Base-by-base conservation (phyloP, 495 filamentous ascomycete species). In the Aspergillus ellipticus region DNA sequence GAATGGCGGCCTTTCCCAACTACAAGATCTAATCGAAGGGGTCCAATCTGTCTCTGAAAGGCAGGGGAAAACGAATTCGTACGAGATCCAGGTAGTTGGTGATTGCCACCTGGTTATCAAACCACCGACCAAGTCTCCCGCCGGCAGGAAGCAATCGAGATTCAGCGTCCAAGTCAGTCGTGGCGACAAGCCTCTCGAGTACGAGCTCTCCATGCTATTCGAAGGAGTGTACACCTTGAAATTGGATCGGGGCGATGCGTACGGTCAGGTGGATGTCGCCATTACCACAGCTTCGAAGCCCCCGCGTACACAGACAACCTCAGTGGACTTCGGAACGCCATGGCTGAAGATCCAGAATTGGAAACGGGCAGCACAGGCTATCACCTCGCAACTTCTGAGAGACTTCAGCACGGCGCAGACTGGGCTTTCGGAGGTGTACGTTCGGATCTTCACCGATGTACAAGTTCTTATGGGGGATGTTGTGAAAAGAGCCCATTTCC, bases 21-120 rank as follows among this genome's bases (percentile, higher is more conserved):
- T 68, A 11, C 57, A 63, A 6, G 61, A 66, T 7, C 39, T 64
- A 19, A 60, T 63, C 9, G 59, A 43, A 8, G 57, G 64, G 6
- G 16, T 56, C 26, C 57, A 64, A 26, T 53, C 65, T n/a, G 31
- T 57, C 24, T 21, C 55, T 13, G 56, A 55, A 15, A 26, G 51
- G 20, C 48, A 56, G 22, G 55, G n/a, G n/a, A n/a, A 29, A 11
- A 55, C 42, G 1, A 42, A 80, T 39, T 57, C 68, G 5, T 86
- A 85, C 65, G 81, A 84, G 57, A 70, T 86, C n/a, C 80, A 85
- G 55, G 74, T 82, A 22, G 73, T 86, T 58, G 84, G 82, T 8
- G 80, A 86, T 56, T 78, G 74, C 54, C 79, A 88, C 60, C 76
- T 88, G 53, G 62, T 85, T 24, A 75, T 88, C 53, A 81, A 79